Percentiles rank a stretch among this genome's conserved stretches.
phyloP scores from a whole-genome alignment of 441 rosid species.

The Isatis lusitanica region DNA sequence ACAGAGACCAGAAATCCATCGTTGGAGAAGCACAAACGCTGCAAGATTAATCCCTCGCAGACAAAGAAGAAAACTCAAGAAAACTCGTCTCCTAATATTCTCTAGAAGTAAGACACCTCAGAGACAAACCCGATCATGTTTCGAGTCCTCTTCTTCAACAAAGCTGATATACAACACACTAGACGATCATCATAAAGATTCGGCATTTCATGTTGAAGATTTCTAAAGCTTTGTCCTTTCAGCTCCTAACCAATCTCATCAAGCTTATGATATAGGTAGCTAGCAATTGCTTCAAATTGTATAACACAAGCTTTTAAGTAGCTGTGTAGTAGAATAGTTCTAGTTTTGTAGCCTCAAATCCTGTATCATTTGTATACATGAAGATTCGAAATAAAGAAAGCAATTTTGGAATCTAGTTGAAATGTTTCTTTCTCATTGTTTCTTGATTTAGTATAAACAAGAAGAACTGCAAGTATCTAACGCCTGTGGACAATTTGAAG shows the following conservation, averaged over 20 bases:
- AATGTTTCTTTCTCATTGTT: constrained; percentile 3
- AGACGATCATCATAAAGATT: constrained; percentile 14
- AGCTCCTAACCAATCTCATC: constrained; percentile 16
- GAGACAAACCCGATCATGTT: constrained; percentile 5
- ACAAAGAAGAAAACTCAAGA: constrained; percentile 22
- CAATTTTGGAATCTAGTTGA: neutral
- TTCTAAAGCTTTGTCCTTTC: constrained; percentile 1
- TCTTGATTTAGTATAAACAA: neutral
- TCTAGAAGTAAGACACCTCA: neutral
- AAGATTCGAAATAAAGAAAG: neutral
- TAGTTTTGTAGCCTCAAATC: constrained; percentile 9
- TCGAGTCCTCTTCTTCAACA: constrained; percentile 14
- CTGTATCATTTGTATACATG: constrained; percentile 18
- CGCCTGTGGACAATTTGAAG: neutral
- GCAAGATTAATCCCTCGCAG: constrained; percentile 30
- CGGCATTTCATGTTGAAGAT: constrained; percentile 28
- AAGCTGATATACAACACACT: constrained; percentile 13
- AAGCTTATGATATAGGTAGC: constrained; percentile 9
- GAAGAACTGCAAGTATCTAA: neutral
- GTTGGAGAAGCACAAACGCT: constrained; percentile 24
- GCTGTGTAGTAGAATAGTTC: constrained; percentile 22
- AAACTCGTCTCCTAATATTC: constrained; percentile 25
- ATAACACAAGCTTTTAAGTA: neutral
- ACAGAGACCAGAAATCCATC: neutral
- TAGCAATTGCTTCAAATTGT: neutral